Evolutionary conservation across 257 asterid species (phyloP).

Genomic region (Solanum piurae): DNA sequence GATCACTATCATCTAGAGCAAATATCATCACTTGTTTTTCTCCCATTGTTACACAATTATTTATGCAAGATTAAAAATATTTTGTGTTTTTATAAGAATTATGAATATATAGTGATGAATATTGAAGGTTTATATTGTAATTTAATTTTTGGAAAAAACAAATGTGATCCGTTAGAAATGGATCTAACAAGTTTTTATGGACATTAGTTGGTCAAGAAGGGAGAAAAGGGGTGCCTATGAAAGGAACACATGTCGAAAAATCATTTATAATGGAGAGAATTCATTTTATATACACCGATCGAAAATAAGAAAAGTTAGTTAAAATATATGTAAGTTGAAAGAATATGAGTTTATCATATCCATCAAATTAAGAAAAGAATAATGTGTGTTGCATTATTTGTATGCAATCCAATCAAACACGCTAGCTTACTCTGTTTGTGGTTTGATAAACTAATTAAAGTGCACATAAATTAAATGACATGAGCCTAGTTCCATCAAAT

Average conservation of each 20-base stretch:
- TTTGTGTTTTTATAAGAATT: background rate
- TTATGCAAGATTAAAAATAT: background rate
- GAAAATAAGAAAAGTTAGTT: background rate
- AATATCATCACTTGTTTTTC: slow-evolving; percentile 25
- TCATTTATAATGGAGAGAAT: background rate
- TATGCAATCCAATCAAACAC: background rate
- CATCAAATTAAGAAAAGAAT: background rate
- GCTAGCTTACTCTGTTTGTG: background rate
- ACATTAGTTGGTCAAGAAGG: background rate
- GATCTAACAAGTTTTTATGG: background rate
- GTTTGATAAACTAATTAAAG: background rate
- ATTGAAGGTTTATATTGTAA: background rate
- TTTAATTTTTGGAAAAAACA: background rate
- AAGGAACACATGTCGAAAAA: background rate
- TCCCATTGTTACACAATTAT: background rate
- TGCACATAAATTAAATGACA: background rate
- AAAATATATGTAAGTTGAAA: background rate
- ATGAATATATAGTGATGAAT: background rate
- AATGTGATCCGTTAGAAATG: background rate
- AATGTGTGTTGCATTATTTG: background rate
- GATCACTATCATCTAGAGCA: slow-evolving; percentile 28
- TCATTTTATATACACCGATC: background rate
- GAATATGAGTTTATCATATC: background rate
- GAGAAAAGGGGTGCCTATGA: background rate
- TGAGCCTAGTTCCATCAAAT: background rate